Evolutionary conservation across 371 early-diverging fungal species (phyloP).

Genomic region (Capillidium rhysosporum): DNA sequence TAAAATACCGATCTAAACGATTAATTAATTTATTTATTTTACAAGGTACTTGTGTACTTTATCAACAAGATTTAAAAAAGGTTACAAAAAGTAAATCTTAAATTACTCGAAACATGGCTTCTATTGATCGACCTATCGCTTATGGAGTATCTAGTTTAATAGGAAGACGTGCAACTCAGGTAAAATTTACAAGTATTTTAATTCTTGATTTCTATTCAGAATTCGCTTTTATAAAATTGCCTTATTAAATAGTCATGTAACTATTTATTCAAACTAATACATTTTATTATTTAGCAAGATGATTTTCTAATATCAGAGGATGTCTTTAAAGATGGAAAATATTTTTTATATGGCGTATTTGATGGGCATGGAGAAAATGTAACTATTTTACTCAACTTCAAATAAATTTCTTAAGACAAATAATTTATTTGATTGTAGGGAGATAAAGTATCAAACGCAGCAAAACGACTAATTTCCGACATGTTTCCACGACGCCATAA

Average conservation of each 20-base stretch:
- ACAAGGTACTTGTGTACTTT: no score
- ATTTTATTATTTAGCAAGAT: constrained; percentile 6
- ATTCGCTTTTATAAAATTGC: no score
- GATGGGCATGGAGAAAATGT: constrained; percentile 7
- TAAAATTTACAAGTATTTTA: neutral
- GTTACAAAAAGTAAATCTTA: no score
- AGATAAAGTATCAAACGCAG: constrained; percentile 6
- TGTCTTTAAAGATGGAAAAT: neutral
- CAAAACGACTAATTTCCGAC: neutral
- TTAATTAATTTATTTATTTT: no score
- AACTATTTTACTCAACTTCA: neutral
- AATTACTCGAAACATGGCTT: no score
- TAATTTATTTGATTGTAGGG: neutral
- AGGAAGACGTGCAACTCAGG: constrained; percentile 3
- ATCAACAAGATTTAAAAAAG: no score
- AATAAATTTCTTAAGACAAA: neutral
- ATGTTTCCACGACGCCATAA: neutral
- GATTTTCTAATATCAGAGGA: constrained; percentile 4
- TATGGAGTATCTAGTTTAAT: constrained; percentile 1
- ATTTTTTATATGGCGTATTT: constrained; percentile 4
- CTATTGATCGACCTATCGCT: no score
- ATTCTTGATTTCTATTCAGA: no score
- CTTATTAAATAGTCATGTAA: neutral
- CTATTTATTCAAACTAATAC: no score
- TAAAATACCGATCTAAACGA: no score